Evolutionary conservation across 305 asterid species (phyloP).

Genomic region (Lippia alba): DNA sequence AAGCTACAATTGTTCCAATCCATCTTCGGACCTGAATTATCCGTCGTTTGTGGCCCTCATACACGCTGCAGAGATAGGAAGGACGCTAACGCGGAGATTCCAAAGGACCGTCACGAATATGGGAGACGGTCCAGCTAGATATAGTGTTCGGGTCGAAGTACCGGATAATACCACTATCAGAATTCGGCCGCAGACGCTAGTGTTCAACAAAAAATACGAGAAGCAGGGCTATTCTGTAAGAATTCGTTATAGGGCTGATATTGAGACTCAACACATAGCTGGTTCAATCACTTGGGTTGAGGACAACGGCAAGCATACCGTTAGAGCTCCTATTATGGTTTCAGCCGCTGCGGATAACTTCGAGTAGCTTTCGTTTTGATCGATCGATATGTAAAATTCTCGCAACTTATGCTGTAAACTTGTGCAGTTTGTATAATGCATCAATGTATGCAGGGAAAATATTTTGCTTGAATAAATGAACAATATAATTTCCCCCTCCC

Average conservation of each 20-base stretch:
- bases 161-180: conserved; percentile 29
- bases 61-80: not conserved
- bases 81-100: conserved; percentile 22
- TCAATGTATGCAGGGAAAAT: too few relatives aligned
- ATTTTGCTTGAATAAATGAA: too few relatives aligned
- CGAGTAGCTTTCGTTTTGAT: too few relatives aligned
- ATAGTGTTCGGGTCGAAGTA: conserved; percentile 33
- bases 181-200: conserved; percentile 35
- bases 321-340: conserved; percentile 35
- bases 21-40: conserved; percentile 48
- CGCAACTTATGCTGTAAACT: too few relatives aligned
- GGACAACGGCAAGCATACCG: conserved; percentile 22
- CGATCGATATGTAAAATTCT: too few relatives aligned
- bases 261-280: conserved; percentile 10
- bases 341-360: conserved; percentile 9
- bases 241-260: conserved; percentile 23
- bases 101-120: conserved; percentile 42
- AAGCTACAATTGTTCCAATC: conserved; percentile 40
- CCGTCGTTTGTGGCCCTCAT: conserved; percentile 40
- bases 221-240: conserved; percentile 33
- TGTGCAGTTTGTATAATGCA: too few relatives aligned
- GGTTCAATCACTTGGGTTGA: conserved; percentile 33
- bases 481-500: too few relatives aligned
- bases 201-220: conserved; percentile 41
- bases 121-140: conserved; percentile 41